phyloP scores from a whole-genome alignment of 306 rosid species.

The Fragaria ananassa region DNA sequence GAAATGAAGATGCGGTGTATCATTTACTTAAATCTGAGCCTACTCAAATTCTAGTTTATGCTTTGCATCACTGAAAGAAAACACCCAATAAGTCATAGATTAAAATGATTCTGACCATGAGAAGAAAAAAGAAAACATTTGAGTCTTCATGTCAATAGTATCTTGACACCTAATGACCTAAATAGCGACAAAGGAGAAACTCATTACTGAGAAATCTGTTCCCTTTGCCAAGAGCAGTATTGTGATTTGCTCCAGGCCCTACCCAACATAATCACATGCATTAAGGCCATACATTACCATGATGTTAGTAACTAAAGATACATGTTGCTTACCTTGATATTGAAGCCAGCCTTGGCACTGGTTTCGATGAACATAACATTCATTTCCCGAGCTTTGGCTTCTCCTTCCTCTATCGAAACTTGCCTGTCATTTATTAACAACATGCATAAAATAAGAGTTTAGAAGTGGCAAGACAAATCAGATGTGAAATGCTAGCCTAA shows the following conservation, averaged over 20 bases:
- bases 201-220: background rate
- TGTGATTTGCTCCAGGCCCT: background rate
- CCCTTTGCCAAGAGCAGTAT: background rate
- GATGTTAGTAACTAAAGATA: background rate
- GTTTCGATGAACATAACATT: constrained; percentile 88
- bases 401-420: constrained; percentile 90
- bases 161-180: background rate
- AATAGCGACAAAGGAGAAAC: background rate
- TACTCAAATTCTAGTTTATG: background rate
- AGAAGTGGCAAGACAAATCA: constrained; percentile 6
- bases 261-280: background rate
- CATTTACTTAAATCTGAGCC: background rate
- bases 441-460: constrained; percentile 19
- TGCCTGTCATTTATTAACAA: constrained; percentile 46
- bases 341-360: constrained; percentile 91
- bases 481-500: constrained; percentile 9
- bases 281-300: too few species aligned
- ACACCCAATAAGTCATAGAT: background rate
- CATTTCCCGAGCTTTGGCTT: constrained; percentile 71
- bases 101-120: background rate
- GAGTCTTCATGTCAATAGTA: background rate
- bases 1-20: background rate
- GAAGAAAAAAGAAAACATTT: background rate
- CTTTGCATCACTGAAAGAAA: background rate
- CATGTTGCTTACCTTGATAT: constrained; percentile 57